Conservation (phyloP, 257 asterid genomes). For the Lycium barbarum region DNA sequence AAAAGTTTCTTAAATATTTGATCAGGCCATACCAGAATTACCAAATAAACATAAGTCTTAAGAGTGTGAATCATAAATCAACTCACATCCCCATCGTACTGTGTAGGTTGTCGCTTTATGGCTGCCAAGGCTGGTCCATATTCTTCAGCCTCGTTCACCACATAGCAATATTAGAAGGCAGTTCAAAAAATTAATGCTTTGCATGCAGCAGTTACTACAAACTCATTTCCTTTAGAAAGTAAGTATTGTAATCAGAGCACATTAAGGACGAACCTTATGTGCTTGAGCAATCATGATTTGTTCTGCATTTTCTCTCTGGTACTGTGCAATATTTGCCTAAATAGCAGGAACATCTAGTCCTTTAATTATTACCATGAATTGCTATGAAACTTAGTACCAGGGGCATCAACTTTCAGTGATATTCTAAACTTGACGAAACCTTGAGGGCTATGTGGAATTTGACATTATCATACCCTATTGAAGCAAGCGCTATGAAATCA, state of each 20-base stretch:
- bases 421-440: too few species aligned
- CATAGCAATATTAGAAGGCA: neutral
- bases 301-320: constrained; percentile 56
- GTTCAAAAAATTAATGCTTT: too few species aligned
- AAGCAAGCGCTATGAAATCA: too few species aligned
- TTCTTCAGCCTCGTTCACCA: constrained; percentile 82
- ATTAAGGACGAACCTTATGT: too few species aligned
- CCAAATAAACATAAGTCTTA: neutral
- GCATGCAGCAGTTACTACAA: too few species aligned
- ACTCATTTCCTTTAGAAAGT: too few species aligned
- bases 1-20: neutral
- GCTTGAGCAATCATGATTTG: too few species aligned
- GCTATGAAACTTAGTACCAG: too few species aligned
- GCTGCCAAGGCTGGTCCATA: constrained; percentile 87
- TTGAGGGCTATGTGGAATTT: too few species aligned
- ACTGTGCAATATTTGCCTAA: constrained; percentile 76
- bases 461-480: too few species aligned
- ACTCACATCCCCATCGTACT: constrained; percentile 59
- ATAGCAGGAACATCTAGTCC: constrained; percentile 81
- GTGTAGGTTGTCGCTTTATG: constrained; percentile 74
- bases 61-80: constrained; percentile 21
- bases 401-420: too few species aligned
- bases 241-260: too few species aligned
- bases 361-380: constrained; percentile 44
- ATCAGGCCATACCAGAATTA: neutral